Evolutionary conservation across 176 grass and related monocot genomes (phyloP), one percentile per base, ranked within the genome.

Genomic region (Triticum urartu): DNA sequence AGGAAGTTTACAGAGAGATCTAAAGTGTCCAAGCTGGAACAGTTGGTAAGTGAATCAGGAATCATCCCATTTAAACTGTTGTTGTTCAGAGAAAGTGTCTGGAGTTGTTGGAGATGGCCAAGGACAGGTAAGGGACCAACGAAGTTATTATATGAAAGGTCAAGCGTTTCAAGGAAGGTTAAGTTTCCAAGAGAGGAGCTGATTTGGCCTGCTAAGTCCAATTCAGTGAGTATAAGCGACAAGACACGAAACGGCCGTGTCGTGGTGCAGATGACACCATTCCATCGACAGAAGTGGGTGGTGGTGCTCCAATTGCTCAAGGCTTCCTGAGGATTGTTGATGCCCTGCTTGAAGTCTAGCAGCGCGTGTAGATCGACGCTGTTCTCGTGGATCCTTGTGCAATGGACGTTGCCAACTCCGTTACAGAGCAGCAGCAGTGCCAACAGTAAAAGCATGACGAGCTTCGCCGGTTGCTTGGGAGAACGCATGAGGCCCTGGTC

Each of bases 161-260:
- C 68, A n/a, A 72, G 68, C 0, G 0, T 0, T 6, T 0, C 0
- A 0, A 42, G 68, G 13, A 30, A 75, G 0, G 25, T 33, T 0
- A 54, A 8, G 25, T 76, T 76, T 20, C 45, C 45, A 3, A 76
- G 25, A 54, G 73, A 76, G 1, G 45, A 0, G 4, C 0, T 11
- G 0, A 48, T 47, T 1, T 43, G 39, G 25, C 58, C 73, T 62
- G 0, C 0, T 2, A 60, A 5, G 12, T 36, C 35, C 35, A 36
- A 1, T 4, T 5, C 33, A 34, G 33, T 34, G 33, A 34, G 33
- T 4, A 5, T 34, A 34, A 34, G 33, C 33, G 33, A 34, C 33
- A 4, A 34, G 33, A 35, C 52, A 0, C 75, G 25, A 1, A 28
- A 15, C 1, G 24, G 73, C 0, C 0, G 43, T 52, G 8, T 54